Evolutionary conservation across 2,329 filamentous ascomycete genomes (phyloP).

Genomic region (Hypomyces rosellus): DNA sequence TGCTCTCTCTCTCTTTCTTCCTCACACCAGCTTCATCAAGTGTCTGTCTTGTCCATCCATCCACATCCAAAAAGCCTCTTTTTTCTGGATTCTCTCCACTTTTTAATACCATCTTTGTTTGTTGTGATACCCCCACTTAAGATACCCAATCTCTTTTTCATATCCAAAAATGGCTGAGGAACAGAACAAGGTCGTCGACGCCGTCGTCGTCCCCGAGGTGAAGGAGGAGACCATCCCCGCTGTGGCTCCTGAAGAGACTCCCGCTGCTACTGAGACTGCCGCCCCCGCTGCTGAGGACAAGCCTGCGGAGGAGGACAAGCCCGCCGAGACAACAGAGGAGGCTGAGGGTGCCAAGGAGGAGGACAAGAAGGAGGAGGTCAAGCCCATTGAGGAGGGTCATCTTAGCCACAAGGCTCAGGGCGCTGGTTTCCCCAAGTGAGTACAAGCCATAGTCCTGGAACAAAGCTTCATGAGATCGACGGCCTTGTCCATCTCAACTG

Average conservation of each 20-base stretch:
- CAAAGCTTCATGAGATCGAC: not conserved
- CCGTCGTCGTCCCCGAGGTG: conserved; percentile 39
- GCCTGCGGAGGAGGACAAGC: conserved; percentile 32
- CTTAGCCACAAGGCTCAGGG: conserved; percentile 87
- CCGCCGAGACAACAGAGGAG: conserved; percentile 33
- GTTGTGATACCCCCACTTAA: conserved; percentile 47
- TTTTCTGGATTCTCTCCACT: conserved; percentile 31
- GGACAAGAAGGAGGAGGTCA: conserved; percentile 45
- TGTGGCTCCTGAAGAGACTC: conserved; percentile 22
- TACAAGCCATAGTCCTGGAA: conserved; percentile 6
- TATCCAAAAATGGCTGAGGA: conserved; percentile 66
- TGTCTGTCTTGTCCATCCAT: conserved; percentile 17
- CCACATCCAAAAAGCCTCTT: conserved; percentile 26
- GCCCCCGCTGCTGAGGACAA: conserved; percentile 32
- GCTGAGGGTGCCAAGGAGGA: conserved; percentile 37
- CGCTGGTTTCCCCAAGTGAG: conserved; percentile 79
- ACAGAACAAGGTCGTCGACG: conserved; percentile 57
- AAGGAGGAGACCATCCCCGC: conserved; percentile 46
- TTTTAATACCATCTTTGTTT: conserved; percentile 38
- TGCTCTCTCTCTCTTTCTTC: conserved; percentile 25
- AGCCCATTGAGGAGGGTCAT: conserved; percentile 74
- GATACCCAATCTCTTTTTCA: conserved; percentile 35
- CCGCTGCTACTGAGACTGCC: conserved; percentile 32
- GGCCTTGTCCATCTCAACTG: too few relatives aligned
- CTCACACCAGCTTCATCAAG: conserved; percentile 27